Evolutionary conservation across 441 rosid genomes (phyloP), one percentile per base, ranked within the genome.

Genomic region (Adansonia madagascariensis): DNA sequence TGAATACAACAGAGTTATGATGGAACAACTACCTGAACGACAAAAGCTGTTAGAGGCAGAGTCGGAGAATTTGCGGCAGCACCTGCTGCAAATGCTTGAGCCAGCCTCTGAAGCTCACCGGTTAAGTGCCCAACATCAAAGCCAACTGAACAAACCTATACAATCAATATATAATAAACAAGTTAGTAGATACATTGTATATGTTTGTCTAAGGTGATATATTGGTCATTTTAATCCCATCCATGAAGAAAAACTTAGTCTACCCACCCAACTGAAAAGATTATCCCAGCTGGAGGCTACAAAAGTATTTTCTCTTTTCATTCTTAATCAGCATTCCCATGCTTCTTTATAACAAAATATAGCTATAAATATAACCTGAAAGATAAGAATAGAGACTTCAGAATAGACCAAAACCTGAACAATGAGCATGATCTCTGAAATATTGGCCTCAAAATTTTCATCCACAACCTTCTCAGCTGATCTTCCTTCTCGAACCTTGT

Each of bases 401-500:
- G 75, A 75, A 10, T 44, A 15, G 75, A 77, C 52, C 83, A 89
- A 80, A 85, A 95, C 99, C 98, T 96, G 99, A 84, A 88, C 91
- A 43, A 96, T 94, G 68, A 96, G 92, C 98, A 96, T 90, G 87
- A 91, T 95, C 86, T 96, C 99, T 0, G 92, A 87, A 76, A 92
- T 82, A 57, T 81, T 85, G 52, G 83, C 71, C 80, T 80, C 83
- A 6, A 79, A 77, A 78, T 82, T 84, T 80, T 88, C 91, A 79
- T 81, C 87, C 18, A 75, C 47, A 69, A 81, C 78, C 80, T 83
- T 86, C 53, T 76, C 79, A 0, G 85, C 83, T 74, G 81, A 85
- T 80, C 98, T 92, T 75, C 98, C 99, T 88, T 96, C 99, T 75
- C 99, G 90, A 79, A 94, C 99, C 99, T 96, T 81, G 55, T 52